These are phyloP conservation scores for Populus deltoides DNA, from an alignment of 345 rosid genomes.

Conservation along the genomic window DNA sequence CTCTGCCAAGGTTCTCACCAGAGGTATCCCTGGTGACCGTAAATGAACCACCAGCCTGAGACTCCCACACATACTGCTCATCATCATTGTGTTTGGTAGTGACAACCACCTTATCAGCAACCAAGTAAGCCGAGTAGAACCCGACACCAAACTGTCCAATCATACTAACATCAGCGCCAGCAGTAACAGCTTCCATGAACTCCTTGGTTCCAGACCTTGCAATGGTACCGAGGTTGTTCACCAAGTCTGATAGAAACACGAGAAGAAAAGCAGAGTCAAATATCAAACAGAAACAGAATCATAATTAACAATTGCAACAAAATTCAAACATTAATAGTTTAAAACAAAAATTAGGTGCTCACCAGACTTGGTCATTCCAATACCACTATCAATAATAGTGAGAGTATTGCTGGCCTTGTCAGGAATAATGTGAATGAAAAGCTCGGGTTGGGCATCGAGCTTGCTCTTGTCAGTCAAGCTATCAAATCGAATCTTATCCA, in stretches of 20 bases:
- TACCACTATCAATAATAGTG: slow-evolving; percentile 4
- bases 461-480: slow-evolving; percentile 10
- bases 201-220: slow-evolving; percentile 7
- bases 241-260: not conserved
- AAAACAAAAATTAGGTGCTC: not conserved
- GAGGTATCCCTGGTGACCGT: slow-evolving; percentile 3
- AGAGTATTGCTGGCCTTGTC: slow-evolving; percentile 1
- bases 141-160: slow-evolving; percentile 12
- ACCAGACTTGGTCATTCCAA: slow-evolving; percentile 8
- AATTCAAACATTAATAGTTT: not conserved
- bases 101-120: slow-evolving; percentile 6
- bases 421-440: not conserved
- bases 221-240: slow-evolving; percentile 7
- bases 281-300: not conserved
- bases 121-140: slow-evolving; percentile 4
- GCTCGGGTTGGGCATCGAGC: slow-evolving; percentile 11
- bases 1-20: slow-evolving; percentile 1
- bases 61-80: slow-evolving; percentile 9
- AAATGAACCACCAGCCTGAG: slow-evolving; percentile 5
- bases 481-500: slow-evolving; percentile 8
- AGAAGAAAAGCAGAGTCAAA: not conserved
- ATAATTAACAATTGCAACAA: not conserved
- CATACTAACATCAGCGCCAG: slow-evolving; percentile 6
- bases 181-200: slow-evolving; percentile 4
- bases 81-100: slow-evolving; percentile 9